phyloP scores from a whole-genome alignment of 257 asterid species.

The Avicennia marina region DNA sequence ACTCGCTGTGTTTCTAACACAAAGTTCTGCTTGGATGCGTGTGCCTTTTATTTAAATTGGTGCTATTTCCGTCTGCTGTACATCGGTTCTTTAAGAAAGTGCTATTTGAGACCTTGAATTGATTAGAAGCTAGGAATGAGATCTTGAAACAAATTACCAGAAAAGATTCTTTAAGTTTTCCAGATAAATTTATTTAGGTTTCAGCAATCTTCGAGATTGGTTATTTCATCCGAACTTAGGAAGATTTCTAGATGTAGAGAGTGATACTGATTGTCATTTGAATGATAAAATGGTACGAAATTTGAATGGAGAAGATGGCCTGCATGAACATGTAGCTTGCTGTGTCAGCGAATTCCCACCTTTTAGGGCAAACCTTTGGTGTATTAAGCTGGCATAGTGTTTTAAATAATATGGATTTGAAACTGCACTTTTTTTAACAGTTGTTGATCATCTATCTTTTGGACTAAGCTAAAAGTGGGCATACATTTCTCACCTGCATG shows the following conservation, averaged over 20 bases:
- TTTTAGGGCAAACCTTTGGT: not conserved
- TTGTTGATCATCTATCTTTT: not conserved
- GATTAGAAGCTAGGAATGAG: not conserved
- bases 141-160: not conserved
- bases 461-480: not conserved
- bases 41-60: not conserved
- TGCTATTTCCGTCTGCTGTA: too few relatives aligned
- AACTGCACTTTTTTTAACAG: not conserved
- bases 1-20: too few relatives aligned
- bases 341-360: not conserved
- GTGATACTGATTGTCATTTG: not conserved
- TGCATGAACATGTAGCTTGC: not conserved
- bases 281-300: not conserved
- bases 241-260: not conserved
- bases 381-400: not conserved
- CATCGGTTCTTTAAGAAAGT: not conserved
- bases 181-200: not conserved
- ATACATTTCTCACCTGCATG: not conserved
- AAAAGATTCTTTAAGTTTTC: not conserved
- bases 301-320: not conserved
- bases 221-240: not conserved
- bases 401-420: not conserved
- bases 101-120: conserved; percentile 2
- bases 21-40: not conserved
- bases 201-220: not conserved